Conservation (phyloP, 805 yeast genomes). For the Hanseniaspora valbyensis region DNA sequence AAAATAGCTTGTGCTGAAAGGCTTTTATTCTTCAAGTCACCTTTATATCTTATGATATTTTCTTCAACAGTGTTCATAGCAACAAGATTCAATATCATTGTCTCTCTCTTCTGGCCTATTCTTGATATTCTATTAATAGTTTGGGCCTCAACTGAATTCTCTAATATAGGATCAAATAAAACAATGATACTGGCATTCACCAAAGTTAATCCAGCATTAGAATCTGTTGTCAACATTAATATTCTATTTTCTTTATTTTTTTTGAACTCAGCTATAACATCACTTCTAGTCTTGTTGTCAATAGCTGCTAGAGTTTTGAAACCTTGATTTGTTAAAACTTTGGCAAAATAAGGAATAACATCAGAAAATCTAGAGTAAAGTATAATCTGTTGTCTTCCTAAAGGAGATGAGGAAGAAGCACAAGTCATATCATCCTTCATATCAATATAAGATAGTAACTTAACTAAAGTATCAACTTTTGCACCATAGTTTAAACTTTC, state of each 20-base stretch:
- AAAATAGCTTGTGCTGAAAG: not conserved
- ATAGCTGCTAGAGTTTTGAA: conserved; percentile 23
- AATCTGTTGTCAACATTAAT: conserved; percentile 70
- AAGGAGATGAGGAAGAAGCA: not conserved
- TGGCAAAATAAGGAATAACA: conserved; percentile 37
- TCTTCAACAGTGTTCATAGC: conserved; percentile 82
- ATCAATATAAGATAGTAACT: conserved; percentile 57
- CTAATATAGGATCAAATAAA: conserved; percentile 83
- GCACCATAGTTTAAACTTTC: conserved; percentile 56
- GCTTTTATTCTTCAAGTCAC: conserved; percentile 20
- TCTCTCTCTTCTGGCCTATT: conserved; percentile 73
- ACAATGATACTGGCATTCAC: conserved; percentile 89
- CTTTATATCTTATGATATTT: conserved; percentile 45
- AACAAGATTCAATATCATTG: conserved; percentile 88
- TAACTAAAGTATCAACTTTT: conserved; percentile 72
- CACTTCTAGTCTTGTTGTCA: conserved; percentile 17
- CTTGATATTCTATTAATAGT: conserved; percentile 88
- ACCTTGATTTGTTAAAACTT: conserved; percentile 42
- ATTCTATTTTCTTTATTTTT: conserved; percentile 59
- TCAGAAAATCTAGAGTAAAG: conserved; percentile 85
- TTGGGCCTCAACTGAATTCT: conserved; percentile 76
- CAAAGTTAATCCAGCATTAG: conserved; percentile 82
- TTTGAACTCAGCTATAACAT: conserved; percentile 43
- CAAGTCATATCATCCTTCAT: conserved; percentile 36
- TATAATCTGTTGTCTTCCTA: conserved; percentile 54